Conservation (phyloP, 768 basidiomycete species). For the Podaxis pistillaris region DNA sequence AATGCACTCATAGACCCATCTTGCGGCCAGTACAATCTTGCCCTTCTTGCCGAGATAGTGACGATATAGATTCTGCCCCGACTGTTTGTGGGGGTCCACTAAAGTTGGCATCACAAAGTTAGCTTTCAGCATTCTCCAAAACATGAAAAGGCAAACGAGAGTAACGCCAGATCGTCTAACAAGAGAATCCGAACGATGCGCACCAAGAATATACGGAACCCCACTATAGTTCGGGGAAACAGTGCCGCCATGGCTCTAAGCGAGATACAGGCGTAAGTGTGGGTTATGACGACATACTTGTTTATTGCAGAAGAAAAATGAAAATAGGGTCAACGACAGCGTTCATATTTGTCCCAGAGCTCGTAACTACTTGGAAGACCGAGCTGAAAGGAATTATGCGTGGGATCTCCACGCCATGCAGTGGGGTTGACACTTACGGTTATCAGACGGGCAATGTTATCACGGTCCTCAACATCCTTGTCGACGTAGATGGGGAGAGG, state of each 20-base stretch:
- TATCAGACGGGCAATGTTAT: slow-evolving; percentile 60
- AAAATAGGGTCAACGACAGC: not conserved
- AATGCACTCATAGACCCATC: slow-evolving; percentile 80
- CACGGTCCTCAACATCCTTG: slow-evolving; percentile 74
- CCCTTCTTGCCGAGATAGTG: slow-evolving; percentile 80
- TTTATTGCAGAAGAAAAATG: slow-evolving; percentile 1
- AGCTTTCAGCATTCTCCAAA: not conserved
- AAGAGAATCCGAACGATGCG: slow-evolving; percentile 23
- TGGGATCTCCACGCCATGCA: not conserved
- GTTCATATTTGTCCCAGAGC: not conserved
- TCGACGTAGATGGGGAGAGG: slow-evolving; percentile 77
- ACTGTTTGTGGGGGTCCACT: slow-evolving; percentile 80
- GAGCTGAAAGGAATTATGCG: not conserved
- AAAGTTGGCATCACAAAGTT: slow-evolving; percentile 12
- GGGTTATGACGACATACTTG: not conserved
- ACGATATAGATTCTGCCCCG: slow-evolving; percentile 78
- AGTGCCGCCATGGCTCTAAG: slow-evolving; percentile 74
- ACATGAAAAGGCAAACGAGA: not conserved
- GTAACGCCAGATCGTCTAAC: not conserved
- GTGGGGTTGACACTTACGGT: slow-evolving; percentile 45
- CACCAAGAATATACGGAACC: slow-evolving; percentile 78
- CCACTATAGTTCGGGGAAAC: slow-evolving; percentile 76
- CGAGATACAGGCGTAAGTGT: slow-evolving; percentile 5
- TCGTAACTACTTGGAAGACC: not conserved
- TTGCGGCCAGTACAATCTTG: slow-evolving; percentile 70